Evolutionary conservation across 2,329 filamentous ascomycete genomes (phyloP), one percentile per base, ranked within the genome.

Genomic region (Penicillium sp.): DNA sequence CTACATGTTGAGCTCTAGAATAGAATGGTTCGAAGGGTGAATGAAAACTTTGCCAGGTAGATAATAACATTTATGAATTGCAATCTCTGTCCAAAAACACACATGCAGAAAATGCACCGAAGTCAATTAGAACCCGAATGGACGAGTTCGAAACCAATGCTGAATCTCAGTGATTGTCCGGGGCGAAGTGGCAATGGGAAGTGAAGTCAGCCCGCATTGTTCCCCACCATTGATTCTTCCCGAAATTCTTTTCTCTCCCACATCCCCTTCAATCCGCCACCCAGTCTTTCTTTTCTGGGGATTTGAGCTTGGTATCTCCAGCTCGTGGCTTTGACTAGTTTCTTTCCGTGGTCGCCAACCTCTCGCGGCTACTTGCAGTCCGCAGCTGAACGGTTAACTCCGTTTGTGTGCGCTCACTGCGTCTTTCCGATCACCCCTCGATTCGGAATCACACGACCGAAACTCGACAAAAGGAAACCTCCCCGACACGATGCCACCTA

Each of bases 401-500:
- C 50, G 50, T 54, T 54, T 54, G 51, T 54, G 51, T 54, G 51
- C 51, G 50, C 47, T 37, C 46, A 44, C 47, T 30, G 18, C 35
- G 27, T 40, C 35, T 35, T 29, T 45, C 42, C 41, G 45, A 45
- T 39, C 39, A 31, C 35, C 37, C 35, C 41, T 44, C 44, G 30
- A 48, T 45, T 34, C 47, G 41, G 42, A 50, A 30, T 17, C 34
- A 18, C 31, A 13, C 25, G 9, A 33, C n/a, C 18, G n/a, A 26
- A 33, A 37, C 15, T 31, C 31, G 5, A 31, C 30, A 35, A 31
- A 40, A 12, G 12, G 11, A 22, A 5, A 7, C 18, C 31, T 16
- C 29, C 16, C 14, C 16, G 43, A 37, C 36, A 62, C 66, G 45
- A 96, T 95, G 90, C 72, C 89, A 60, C 89, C 89, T 47, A 95